phyloP scores from a whole-genome alignment of 2,329 filamentous ascomycete genomes.

The Calycina marina region DNA sequence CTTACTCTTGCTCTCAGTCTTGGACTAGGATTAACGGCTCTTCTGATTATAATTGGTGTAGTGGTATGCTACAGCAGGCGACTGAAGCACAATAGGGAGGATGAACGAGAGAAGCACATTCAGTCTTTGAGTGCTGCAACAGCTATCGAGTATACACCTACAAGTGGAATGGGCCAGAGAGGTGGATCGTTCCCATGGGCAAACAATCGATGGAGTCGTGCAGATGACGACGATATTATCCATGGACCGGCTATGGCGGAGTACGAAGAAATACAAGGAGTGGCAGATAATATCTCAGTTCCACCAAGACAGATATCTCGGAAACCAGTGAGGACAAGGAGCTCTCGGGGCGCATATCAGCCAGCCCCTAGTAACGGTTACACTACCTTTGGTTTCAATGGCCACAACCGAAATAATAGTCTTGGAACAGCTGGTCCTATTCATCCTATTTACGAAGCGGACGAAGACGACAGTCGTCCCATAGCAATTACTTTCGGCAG shows the following conservation, averaged over 20 bases:
- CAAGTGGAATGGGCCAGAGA: constrained; percentile 11
- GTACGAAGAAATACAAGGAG: constrained; percentile 15
- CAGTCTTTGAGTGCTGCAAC: constrained; percentile 31
- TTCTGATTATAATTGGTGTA: constrained; percentile 31
- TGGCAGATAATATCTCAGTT: constrained; percentile 9
- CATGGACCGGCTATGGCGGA: constrained; percentile 8
- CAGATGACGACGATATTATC: constrained; percentile 3
- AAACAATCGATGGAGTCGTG: constrained; percentile 13
- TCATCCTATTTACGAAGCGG: constrained; percentile 50
- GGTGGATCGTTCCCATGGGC: constrained; percentile 15
- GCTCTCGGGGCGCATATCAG: constrained; percentile 24
- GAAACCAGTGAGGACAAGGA: constrained; percentile 25
- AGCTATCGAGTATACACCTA: constrained; percentile 10
- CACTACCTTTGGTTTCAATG: no score
- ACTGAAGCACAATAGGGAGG: constrained; percentile 25
- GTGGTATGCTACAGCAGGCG: constrained; percentile 36
- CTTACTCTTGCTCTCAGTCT: constrained; percentile 52
- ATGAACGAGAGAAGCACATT: constrained; percentile 37
- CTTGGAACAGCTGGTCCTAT: constrained; percentile 36
- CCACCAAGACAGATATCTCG: constrained; percentile 20
- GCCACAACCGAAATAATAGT: no score
- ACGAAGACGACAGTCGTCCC: constrained; percentile 27
- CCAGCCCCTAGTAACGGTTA: constrained; percentile 29
- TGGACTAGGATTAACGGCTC: constrained; percentile 43
- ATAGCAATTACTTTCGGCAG: constrained; percentile 14